Base-by-base conservation (phyloP, 78 protist genomes). In the Dictyostelium firmibasis region DNA sequence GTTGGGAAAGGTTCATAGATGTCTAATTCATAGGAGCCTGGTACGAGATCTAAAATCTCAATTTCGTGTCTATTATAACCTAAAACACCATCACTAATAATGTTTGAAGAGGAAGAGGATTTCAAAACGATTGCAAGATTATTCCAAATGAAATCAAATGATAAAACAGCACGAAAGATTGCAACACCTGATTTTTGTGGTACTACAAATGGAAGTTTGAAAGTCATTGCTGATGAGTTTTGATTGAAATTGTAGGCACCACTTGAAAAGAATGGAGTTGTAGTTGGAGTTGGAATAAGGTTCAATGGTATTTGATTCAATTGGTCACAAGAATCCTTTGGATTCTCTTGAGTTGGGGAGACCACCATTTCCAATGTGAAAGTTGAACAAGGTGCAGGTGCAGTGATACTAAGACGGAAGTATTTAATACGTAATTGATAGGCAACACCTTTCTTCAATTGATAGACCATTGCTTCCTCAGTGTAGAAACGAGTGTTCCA, bases 101-200 rank as follows among this genome's bases (percentile, higher is more conserved):
- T 23, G 1, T 81, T 76, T 9, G 41, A 43, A 3, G n/a, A 7
- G 2, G 50, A 11, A 23, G 27, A 10, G 0, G 81, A 29, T 38
- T 53, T 75, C 47, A 88, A 44, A 18, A 64, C 64, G 33, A 88
- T 41, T 9, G 47, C 77, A 1, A 88, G 7, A 44, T 76, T 75
- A 29, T 88, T 88, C 93, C 93, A 88, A 35, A 88, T 72, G 69
- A 88, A 88, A 35, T 88, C 93, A 53, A 27, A 79, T 20, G 75
- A 77, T 13, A 88, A 10, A 13, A 88, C 81, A 1, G 93, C 93
- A 33, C 93, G 67, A 70, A 88, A 88, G 23, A 67, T 9, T 2
- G 93, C 57, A n/a, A 9, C 25, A 69, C 77, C 41, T 1, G 25
- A 9, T 6, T 7, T 7, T 5, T 0, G 10, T 35, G 60, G 64